Evolutionary conservation across 169 alveolate species (phyloP).

Genomic region (Plasmodium fragile): DNA sequence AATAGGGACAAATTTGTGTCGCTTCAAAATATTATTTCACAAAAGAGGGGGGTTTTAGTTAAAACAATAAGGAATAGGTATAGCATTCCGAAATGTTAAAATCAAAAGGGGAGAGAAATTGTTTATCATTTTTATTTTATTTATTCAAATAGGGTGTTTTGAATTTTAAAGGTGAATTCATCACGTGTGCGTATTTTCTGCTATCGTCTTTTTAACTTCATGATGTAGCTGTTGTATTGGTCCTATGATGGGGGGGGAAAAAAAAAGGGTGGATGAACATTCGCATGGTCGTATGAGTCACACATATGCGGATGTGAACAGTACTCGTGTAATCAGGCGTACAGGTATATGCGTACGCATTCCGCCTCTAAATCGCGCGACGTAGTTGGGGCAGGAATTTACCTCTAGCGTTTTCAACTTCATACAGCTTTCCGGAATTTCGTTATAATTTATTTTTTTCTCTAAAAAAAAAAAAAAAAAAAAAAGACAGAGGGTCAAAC

Average conservation of each 20-base stretch:
- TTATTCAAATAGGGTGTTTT: slow-evolving; percentile 11
- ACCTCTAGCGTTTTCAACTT: slow-evolving; percentile 72
- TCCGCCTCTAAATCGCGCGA: not conserved
- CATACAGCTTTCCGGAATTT: slow-evolving; percentile 76
- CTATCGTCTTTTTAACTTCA: slow-evolving; percentile 57
- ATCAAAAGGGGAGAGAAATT: slow-evolving; percentile 1
- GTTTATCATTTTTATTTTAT: slow-evolving; percentile 9
- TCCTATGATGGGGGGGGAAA: slow-evolving; percentile 3
- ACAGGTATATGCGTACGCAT: not conserved
- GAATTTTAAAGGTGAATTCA: slow-evolving; percentile 18
- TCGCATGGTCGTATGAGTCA: not conserved
- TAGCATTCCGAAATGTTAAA: slow-evolving; percentile 13
- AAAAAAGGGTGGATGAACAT: not conserved
- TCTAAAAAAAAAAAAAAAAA: slow-evolving; percentile 5
- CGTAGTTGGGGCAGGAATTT: not conserved
- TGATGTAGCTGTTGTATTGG: slow-evolving; percentile 59
- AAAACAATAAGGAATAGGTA: not conserved
- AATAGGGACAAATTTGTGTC: slow-evolving; percentile 34
- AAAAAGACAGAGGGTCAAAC: not conserved
- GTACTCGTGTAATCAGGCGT: not conserved
- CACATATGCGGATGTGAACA: not conserved
- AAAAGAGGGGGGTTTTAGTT: slow-evolving; percentile 30
- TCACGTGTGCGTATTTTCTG: not conserved
- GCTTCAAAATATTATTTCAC: slow-evolving; percentile 45
- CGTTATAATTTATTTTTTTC: slow-evolving; percentile 62